phyloP scores from a whole-genome alignment of 2,329 filamentous ascomycete species.

The Cladobotryum mycophilum region DNA sequence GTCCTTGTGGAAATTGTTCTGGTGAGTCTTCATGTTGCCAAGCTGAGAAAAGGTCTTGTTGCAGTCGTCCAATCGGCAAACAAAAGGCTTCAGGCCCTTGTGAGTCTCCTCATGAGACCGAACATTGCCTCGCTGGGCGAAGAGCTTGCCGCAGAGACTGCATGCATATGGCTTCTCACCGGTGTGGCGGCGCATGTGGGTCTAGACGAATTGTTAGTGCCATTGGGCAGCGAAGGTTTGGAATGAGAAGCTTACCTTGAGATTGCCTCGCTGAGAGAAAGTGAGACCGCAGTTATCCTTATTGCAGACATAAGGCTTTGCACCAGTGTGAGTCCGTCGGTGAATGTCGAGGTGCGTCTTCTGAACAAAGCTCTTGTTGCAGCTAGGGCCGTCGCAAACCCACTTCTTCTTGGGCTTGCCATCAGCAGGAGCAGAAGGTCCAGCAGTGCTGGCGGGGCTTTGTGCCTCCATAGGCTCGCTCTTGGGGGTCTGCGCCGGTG shows the following conservation, averaged over 20 bases:
- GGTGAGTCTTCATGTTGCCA: slow-evolving; percentile 91
- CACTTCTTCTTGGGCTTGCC: slow-evolving; percentile 53
- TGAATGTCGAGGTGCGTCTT: slow-evolving; percentile 94
- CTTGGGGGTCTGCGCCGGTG: slow-evolving; percentile 18
- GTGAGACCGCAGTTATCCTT: slow-evolving; percentile 66
- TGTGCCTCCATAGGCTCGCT: slow-evolving; percentile 14
- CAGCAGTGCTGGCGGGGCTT: slow-evolving; percentile 23
- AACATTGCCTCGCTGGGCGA: slow-evolving; percentile 81
- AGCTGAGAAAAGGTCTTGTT: slow-evolving; percentile 84
- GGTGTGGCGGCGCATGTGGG: slow-evolving; percentile 80
- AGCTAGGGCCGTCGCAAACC: slow-evolving; percentile 65
- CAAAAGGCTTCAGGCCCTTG: slow-evolving; percentile 68
- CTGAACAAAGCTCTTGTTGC: slow-evolving; percentile 78
- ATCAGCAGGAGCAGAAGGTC: slow-evolving; percentile 18
- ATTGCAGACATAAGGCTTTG: slow-evolving; percentile 79
- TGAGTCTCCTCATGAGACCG: slow-evolving; percentile 79
- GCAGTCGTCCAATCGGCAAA: slow-evolving; percentile 76
- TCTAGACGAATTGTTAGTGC: slow-evolving; percentile 39
- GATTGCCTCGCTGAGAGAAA: slow-evolving; percentile 86
- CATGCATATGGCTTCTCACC: slow-evolving; percentile 81
- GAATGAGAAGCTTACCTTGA: slow-evolving; percentile 56
- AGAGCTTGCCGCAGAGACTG: slow-evolving; percentile 71
- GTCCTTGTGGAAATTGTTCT: slow-evolving; percentile 86
- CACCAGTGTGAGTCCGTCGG: slow-evolving; percentile 77
- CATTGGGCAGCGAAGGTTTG: too few relatives aligned